Evolutionary conservation across 306 rosid species (phyloP).

Genomic region (Herpetospermum pedunculosum): DNA sequence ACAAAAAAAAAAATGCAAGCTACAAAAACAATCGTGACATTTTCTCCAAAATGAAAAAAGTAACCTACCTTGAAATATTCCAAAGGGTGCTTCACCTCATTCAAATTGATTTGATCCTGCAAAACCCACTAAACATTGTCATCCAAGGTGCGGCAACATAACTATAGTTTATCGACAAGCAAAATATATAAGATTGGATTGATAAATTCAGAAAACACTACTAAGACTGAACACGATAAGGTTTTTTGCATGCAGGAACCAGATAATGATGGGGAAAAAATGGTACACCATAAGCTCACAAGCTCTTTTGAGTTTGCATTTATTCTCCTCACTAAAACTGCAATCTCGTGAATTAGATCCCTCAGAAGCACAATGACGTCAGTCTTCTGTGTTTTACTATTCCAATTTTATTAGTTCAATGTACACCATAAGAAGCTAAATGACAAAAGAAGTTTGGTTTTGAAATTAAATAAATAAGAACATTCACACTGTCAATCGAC

Average conservation of each 20-base stretch:
- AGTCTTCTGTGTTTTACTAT: not conserved
- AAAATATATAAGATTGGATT: not conserved
- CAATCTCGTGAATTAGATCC: not conserved
- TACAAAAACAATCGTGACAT: constrained; percentile 12
- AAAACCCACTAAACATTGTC: constrained; percentile 19
- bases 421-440: not conserved
- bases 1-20: not conserved
- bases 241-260: not conserved
- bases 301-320: not conserved
- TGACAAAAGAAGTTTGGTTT: not conserved
- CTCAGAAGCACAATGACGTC: not conserved
- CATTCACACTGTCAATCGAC: not conserved
- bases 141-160: not conserved
- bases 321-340: not conserved
- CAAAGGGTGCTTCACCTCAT: constrained; percentile 68
- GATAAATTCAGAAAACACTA: not conserved
- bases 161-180: not conserved
- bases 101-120: constrained; percentile 87
- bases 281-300: not conserved
- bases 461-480: not conserved
- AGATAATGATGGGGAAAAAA: not conserved
- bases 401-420: not conserved
- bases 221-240: not conserved
- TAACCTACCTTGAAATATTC: constrained; percentile 64
- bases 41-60: not conserved